Evolutionary conservation across 495 filamentous ascomycete genomes (phyloP).

Genomic region (Penicillium soppii): DNA sequence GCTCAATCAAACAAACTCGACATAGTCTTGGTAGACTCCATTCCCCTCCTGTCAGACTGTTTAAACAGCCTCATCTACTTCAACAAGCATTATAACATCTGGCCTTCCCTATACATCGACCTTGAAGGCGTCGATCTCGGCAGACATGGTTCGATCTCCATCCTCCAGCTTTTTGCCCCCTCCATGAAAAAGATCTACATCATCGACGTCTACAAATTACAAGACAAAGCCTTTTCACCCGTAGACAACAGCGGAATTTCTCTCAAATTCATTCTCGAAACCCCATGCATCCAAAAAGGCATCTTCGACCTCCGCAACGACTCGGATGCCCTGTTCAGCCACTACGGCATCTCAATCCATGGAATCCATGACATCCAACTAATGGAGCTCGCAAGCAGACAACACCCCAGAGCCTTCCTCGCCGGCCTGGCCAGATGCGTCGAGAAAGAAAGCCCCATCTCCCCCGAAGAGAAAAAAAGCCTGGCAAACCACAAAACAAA

Average conservation of each 20-base stretch:
- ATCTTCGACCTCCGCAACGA: slow-evolving; percentile 45
- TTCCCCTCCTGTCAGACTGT: too few species aligned
- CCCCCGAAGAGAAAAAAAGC: slow-evolving; percentile 4
- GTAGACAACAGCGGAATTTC: slow-evolving; percentile 25
- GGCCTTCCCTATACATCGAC: slow-evolving; percentile 50
- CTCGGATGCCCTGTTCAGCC: slow-evolving; percentile 52
- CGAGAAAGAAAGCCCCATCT: slow-evolving; percentile 26
- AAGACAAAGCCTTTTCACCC: slow-evolving; percentile 42
- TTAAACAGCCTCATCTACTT: too few species aligned
- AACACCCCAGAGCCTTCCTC: slow-evolving; percentile 22
- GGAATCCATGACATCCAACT: slow-evolving; percentile 56
- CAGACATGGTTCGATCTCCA: slow-evolving; percentile 48
- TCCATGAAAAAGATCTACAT: slow-evolving; percentile 29
- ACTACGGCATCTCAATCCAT: slow-evolving; percentile 34
- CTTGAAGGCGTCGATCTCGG: slow-evolving; percentile 53
- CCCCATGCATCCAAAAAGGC: slow-evolving; percentile 24
- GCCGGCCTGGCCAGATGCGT: slow-evolving; percentile 46
- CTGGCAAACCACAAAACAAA: slow-evolving; percentile 44
- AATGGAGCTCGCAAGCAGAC: slow-evolving; percentile 49
- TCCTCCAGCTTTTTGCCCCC: slow-evolving; percentile 42
- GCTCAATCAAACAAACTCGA: too few species aligned
- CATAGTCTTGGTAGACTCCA: too few species aligned
- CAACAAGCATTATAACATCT: too few species aligned
- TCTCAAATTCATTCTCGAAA: slow-evolving; percentile 52
- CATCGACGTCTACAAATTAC: slow-evolving; percentile 51